These are phyloP conservation scores for Penicillium diatomitis DNA, from an alignment of 495 filamentous ascomycete genomes.

Conservation along the genomic window DNA sequence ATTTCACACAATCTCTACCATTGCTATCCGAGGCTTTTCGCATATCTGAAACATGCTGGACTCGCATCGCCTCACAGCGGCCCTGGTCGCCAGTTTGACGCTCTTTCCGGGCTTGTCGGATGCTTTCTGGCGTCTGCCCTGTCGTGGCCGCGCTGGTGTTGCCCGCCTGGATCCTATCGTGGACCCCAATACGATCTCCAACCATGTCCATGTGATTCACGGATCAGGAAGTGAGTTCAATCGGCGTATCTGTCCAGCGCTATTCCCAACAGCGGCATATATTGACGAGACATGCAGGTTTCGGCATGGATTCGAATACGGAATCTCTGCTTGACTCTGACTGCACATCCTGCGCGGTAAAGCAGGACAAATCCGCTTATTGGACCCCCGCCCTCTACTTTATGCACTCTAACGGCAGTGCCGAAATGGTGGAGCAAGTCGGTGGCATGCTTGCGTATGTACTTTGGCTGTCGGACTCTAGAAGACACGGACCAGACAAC, in stretches of 20 bases:
- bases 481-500: too few species aligned
- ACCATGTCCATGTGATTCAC: slow-evolving; percentile 45
- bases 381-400: slow-evolving; percentile 55
- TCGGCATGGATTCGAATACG: slow-evolving; percentile 35
- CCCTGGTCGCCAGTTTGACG: slow-evolving; percentile 21
- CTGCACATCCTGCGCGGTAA: slow-evolving; percentile 50
- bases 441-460: slow-evolving; percentile 49
- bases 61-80: slow-evolving; percentile 7
- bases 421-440: slow-evolving; percentile 42
- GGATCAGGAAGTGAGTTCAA: slow-evolving; percentile 44
- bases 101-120: slow-evolving; percentile 30
- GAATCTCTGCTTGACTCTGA: slow-evolving; percentile 34
- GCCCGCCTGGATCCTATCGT: slow-evolving; percentile 49
- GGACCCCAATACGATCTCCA: slow-evolving; percentile 32
- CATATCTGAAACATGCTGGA: slow-evolving; percentile 15
- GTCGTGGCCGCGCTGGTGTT: slow-evolving; percentile 55
- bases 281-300: slow-evolving; percentile 23
- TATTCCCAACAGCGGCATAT: too few species aligned
- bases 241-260: too few species aligned
- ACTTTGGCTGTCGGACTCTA: background rate
- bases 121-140: slow-evolving; percentile 88
- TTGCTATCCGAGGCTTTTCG: slow-evolving; percentile 7
- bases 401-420: slow-evolving; percentile 44
- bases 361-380: slow-evolving; percentile 54
- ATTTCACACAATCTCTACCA: slow-evolving; percentile 4